phyloP scores from a whole-genome alignment of 495 filamentous ascomycete species.

The Podospora bellae-mahoneyi region DNA sequence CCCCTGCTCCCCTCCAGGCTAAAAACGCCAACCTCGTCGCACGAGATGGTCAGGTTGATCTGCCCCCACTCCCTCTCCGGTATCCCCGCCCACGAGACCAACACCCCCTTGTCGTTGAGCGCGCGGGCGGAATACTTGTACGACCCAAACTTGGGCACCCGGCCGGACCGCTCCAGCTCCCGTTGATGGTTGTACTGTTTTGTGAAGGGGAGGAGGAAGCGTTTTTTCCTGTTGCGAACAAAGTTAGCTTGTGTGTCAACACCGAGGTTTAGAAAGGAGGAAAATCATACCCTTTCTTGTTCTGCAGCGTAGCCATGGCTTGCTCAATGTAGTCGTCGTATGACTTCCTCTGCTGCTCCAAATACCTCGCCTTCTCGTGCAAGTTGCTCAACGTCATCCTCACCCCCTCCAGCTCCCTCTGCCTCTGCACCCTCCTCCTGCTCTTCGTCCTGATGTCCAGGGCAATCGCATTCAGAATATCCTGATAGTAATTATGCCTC shows the following conservation, averaged over 20 bases:
- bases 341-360: conserved; percentile 91
- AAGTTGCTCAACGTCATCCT: conserved; percentile 77
- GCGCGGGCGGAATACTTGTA: conserved; percentile 93
- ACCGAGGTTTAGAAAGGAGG: background rate
- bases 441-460: conserved; percentile 97
- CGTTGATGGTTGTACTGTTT: conserved; percentile 98
- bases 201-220: conserved; percentile 93
- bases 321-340: conserved; percentile 99
- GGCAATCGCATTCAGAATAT: conserved; percentile 93
- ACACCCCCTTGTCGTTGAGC: conserved; percentile 86
- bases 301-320: conserved; percentile 96
- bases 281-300: conserved; percentile 72
- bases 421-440: conserved; percentile 81
- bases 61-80: conserved; percentile 83
- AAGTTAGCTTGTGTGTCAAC: conserved; percentile 14
- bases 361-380: conserved; percentile 85
- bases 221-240: conserved; percentile 62
- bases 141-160: conserved; percentile 92
- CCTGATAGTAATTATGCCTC: conserved; percentile 92
- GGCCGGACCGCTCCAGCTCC: conserved; percentile 84
- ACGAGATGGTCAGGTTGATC: conserved; percentile 88
- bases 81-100: conserved; percentile 84
- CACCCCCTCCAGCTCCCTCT: conserved; percentile 86
- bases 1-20: conserved; percentile 86
- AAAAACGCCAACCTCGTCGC: conserved; percentile 93